phyloP scores from a whole-genome alignment of 139 green algal genomes.

The Micractinium sp. region DNA sequence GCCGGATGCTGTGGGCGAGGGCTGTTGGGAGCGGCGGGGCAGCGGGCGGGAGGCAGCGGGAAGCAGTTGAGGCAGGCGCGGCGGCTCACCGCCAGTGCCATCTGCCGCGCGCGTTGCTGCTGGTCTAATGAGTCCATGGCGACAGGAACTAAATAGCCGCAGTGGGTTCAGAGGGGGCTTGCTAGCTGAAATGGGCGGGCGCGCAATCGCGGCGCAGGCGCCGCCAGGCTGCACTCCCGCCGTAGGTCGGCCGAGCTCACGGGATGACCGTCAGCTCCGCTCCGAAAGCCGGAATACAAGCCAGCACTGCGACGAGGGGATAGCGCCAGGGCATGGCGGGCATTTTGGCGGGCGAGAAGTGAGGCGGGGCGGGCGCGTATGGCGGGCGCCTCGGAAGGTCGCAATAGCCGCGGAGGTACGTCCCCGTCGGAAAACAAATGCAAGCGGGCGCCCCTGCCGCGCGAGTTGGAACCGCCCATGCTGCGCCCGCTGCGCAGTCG shows the following conservation, averaged over 20 bases:
- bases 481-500: too few relatives aligned
- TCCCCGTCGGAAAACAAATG: too few relatives aligned
- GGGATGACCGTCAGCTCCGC: background rate
- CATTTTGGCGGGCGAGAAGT: too few relatives aligned
- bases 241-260: background rate
- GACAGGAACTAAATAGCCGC: background rate
- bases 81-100: constrained; percentile 11
- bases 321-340: background rate
- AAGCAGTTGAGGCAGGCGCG: background rate
- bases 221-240: background rate
- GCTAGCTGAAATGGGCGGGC: background rate
- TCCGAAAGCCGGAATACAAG: background rate
- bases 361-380: too few relatives aligned
- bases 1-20: background rate
- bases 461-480: too few relatives aligned
- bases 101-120: background rate
- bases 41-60: background rate
- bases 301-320: constrained; percentile 1
- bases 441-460: too few relatives aligned
- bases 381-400: too few relatives aligned
- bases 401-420: too few relatives aligned
- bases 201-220: background rate
- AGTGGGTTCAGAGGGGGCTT: background rate
- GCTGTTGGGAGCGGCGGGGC: too few relatives aligned
- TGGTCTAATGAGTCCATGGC: background rate